phyloP scores from a whole-genome alignment of 2,329 filamentous ascomycete genomes.

The Teratosphaeria gauchensis region DNA sequence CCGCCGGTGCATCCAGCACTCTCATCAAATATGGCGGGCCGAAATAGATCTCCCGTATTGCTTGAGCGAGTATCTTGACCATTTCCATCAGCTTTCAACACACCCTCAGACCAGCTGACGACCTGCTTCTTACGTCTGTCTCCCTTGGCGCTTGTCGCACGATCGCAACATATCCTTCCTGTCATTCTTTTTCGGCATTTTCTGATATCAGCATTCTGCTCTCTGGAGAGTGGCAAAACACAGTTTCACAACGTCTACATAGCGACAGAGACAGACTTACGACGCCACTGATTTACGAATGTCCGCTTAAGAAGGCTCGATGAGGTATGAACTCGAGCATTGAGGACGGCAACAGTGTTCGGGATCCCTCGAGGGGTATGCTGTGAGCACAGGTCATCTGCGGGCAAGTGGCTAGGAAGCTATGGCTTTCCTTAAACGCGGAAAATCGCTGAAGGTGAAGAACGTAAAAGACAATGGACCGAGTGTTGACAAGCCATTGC shows the following conservation, averaged over 20 bases:
- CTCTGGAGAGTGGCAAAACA: not conserved
- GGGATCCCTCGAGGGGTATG: not conserved
- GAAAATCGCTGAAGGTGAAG: constrained; percentile 3
- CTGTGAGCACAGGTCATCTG: not conserved
- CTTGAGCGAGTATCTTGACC: not conserved
- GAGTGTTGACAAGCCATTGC: not conserved
- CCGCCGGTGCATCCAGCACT: not conserved
- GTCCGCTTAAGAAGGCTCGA: not conserved
- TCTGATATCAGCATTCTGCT: not conserved
- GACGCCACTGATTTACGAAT: not conserved
- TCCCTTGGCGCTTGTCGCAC: not conserved
- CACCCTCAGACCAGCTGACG: not conserved
- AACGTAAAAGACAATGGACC: not conserved
- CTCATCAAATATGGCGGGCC: not conserved
- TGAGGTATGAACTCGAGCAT: not conserved
- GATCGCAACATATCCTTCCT: not conserved
- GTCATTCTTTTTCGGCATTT: not conserved
- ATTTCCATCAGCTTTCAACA: not conserved
- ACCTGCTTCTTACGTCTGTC: not conserved
- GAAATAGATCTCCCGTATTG: not conserved
- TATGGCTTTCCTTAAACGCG: constrained; percentile 5
- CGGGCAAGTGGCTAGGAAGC: not conserved
- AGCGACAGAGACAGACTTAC: not conserved
- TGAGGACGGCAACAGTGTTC: not conserved
- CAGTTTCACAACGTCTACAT: not conserved